These are phyloP conservation scores for Candolleomyces eurysporus DNA, from an alignment of 768 basidiomycete genomes.

Conservation along the genomic window DNA sequence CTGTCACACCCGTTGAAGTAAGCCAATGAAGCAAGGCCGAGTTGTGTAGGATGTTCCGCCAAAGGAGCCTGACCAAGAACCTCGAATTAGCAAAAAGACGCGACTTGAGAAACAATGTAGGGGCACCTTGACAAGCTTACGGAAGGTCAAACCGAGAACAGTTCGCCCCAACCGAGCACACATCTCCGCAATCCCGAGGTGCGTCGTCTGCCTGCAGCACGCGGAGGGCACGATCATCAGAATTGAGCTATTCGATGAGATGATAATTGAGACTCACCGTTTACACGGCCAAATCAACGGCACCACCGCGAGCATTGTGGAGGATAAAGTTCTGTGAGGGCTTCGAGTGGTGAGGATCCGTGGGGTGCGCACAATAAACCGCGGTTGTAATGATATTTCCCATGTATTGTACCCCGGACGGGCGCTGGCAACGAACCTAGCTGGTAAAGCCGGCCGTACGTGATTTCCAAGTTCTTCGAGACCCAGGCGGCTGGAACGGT, in stretches of 20 bases:
- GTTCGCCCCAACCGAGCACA: constrained; percentile 85
- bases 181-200: constrained; percentile 91
- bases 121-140: constrained; percentile 69
- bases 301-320: constrained; percentile 63
- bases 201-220: constrained; percentile 48
- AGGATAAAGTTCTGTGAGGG: constrained; percentile 86
- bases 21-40: constrained; percentile 77
- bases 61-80: constrained; percentile 45
- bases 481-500: constrained; percentile 94
- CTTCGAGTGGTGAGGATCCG: constrained; percentile 51
- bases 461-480: constrained; percentile 81
- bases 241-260: too few species aligned
- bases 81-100: neutral
- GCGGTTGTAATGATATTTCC: constrained; percentile 75
- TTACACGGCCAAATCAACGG: constrained; percentile 63
- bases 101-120: neutral
- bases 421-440: constrained; percentile 74
- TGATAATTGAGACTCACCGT: constrained; percentile 32
- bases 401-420: neutral
- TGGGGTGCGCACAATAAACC: constrained; percentile 80
- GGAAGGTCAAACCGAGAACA: constrained; percentile 87
- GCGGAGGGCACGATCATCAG: neutral
- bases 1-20: constrained; percentile 57
- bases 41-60: constrained; percentile 78
- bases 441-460: constrained; percentile 82